These are phyloP conservation scores for Populus trichocarpa DNA, from an alignment of 441 rosid species.

Conservation along the genomic window DNA sequence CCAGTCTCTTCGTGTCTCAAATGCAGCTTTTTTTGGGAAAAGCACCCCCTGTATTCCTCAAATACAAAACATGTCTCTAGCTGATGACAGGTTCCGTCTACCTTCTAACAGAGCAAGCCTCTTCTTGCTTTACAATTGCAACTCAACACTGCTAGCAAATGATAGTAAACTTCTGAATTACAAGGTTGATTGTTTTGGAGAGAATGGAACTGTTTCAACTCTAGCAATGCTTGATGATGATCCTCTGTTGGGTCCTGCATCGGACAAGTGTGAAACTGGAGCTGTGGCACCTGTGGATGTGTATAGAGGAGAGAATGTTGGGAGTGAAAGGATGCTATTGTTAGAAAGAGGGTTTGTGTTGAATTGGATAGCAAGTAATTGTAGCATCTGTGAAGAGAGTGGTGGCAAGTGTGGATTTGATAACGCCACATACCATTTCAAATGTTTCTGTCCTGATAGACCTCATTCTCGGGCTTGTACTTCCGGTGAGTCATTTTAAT, in stretches of 20 bases:
- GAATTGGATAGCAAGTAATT: slow-evolving; percentile 44
- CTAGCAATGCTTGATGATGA: slow-evolving; percentile 26
- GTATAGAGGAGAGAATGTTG: background rate
- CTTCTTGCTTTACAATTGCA: slow-evolving; percentile 34
- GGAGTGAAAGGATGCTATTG: background rate
- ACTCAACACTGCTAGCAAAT: background rate
- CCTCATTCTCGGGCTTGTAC: slow-evolving; percentile 35
- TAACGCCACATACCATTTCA: slow-evolving; percentile 12
- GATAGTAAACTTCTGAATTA: slow-evolving; percentile 7
- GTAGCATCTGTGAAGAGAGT: slow-evolving; percentile 30
- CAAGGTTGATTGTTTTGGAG: slow-evolving; percentile 10
- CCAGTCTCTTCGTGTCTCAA: slow-evolving; percentile 40
- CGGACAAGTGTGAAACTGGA: slow-evolving; percentile 12
- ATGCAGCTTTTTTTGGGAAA: slow-evolving; percentile 7
- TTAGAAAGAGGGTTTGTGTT: slow-evolving; percentile 33
- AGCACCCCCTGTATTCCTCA: slow-evolving; percentile 13
- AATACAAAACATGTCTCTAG: slow-evolving; percentile 30
- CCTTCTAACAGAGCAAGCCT: background rate
- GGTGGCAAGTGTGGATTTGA: slow-evolving; percentile 58
- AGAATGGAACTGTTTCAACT: background rate
- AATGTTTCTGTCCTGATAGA: slow-evolving; percentile 57
- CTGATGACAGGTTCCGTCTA: slow-evolving; percentile 9
- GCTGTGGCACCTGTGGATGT: slow-evolving; percentile 31
- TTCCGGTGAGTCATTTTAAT: background rate
- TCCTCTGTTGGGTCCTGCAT: slow-evolving; percentile 15